phyloP scores from a whole-genome alignment of 345 rosid genomes.

The Ceriops decandra region DNA sequence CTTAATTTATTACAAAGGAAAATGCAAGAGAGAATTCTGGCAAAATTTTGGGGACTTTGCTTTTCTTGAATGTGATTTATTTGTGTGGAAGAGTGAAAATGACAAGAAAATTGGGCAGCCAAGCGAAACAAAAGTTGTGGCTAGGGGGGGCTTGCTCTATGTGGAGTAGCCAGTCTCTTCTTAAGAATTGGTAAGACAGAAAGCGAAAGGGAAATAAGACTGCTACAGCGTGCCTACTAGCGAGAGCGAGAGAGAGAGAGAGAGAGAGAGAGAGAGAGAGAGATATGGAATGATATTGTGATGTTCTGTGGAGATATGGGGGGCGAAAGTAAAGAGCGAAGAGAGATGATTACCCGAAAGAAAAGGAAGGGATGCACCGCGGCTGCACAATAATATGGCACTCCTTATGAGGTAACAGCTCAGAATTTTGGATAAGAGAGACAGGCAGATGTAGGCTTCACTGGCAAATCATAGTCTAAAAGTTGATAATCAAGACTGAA shows the following conservation, averaged over 20 bases:
- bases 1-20: too few species aligned
- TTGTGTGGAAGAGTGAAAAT: background rate
- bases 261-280: conserved; percentile 11
- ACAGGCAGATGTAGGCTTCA: conserved; percentile 5
- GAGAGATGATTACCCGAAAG: conserved; percentile 69
- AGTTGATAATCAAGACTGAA: conserved; percentile 10
- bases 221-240: conserved; percentile 12
- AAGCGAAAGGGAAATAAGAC: conserved; percentile 15
- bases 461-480: conserved; percentile 25
- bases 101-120: background rate
- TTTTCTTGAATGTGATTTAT: too few species aligned
- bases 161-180: conserved; percentile 23
- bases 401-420: conserved; percentile 33
- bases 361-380: conserved; percentile 40
- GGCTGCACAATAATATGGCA: conserved; percentile 5
- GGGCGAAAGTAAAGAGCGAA: conserved; percentile 32
- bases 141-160: conserved; percentile 26
- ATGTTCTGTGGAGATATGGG: conserved; percentile 48
- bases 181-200: conserved; percentile 28
- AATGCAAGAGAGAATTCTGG: too few species aligned
- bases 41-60: too few species aligned
- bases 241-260: conserved; percentile 17
- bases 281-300: conserved; percentile 51
- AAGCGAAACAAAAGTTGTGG: conserved; percentile 28
- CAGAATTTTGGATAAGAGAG: conserved; percentile 20